Evolutionary conservation across 2,329 filamentous ascomycete genomes (phyloP), one percentile per base, ranked within the genome.

Genomic region (Pseudogymnoascus sp.): DNA sequence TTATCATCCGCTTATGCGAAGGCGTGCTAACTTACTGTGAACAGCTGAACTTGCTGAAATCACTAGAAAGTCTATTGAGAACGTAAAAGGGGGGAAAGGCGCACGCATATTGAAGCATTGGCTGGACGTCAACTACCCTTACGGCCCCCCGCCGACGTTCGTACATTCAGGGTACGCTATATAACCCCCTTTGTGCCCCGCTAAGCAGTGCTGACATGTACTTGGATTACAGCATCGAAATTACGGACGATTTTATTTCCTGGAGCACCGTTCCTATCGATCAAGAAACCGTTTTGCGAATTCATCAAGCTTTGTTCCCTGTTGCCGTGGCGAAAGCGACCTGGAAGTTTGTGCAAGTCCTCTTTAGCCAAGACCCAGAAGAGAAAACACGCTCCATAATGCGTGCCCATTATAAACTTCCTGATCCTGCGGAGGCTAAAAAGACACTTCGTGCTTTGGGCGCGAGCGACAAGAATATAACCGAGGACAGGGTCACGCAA

Each of bases 111-210:
- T 54, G 28, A 54, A 12, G 61, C 77, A 63, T 35, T 87, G 84
- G 85, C 75, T 89, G 28, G 80, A 87, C 39, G 75, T 87, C 25
- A 78, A 84, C 58, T 88, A 82, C 64, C 86, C 86, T 0, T 72
- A 74, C 43, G 74, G 74, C 36, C 82, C 85, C 41, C 85, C 86
- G 1, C 84, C 86, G 4, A 79, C 78, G 60, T 86, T 83, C 61
- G 76, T 80, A 63, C 79, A 83, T 62, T 79, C 79, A 57, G 86
- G 85, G 86, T 88, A 79, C 66, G 77, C 68, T 65, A 61, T 59
- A 16, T 20, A n/a, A 22, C n/a, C 57, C 2, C 6, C 36, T 2
- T 6, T 30, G 3, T 5, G 36, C 2, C 9, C 57, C 41, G 2
- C 18, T 2, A 8, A 33, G 30, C 6, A 16, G 36, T 11, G 50